Evolutionary conservation across 257 asterid genomes (phyloP), one percentile per base, ranked within the genome.

Genomic region (Nicotiana knightiana): DNA sequence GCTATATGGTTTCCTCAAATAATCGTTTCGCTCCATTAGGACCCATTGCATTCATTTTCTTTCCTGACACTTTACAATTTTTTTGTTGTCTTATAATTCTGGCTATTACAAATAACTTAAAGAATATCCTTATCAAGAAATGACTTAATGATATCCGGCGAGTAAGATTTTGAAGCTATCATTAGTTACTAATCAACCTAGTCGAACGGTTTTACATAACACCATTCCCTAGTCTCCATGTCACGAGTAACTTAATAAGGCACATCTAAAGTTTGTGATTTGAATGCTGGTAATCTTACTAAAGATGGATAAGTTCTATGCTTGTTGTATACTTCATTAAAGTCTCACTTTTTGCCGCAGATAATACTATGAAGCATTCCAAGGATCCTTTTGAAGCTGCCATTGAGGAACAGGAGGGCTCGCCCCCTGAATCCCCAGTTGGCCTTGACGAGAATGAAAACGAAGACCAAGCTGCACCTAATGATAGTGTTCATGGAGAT

Each of bases 371-470:
- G 98, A 95, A 92, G 88, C 93, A 92, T 81, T 95, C 97, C 48
- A 91, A 91, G 90, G 99, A 95, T 86, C 99, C 99, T 16, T 95
- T 93, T 86, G 99, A 91, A 87, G 88, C 87, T 82, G 94, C 97
- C 28, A 87, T 92, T 79, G 97, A 90, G 90, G 99, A 95, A 86
- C 96, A 91, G 86, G 98, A 92, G 83, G 97, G 90, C 76, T 90
- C 97, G 8, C 97, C 95, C 2, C 98, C 99, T 37, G 97, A 91
- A 43, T 95, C 99, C 70, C 98, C 99, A 0, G 88, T 85, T 81
- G 97, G 87, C 32, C 87, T 81, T 58, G 97, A 90, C 78, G 98
- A 91, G 81, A 88, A 83, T 83, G 98, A 92, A 82, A 12, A 83
- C 28, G 97, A 87, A 79, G 88, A 88, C 77, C 84, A 90, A 39